Evolutionary conservation across 768 basidiomycete species (phyloP).

Genomic region (Harrya chromipes): DNA sequence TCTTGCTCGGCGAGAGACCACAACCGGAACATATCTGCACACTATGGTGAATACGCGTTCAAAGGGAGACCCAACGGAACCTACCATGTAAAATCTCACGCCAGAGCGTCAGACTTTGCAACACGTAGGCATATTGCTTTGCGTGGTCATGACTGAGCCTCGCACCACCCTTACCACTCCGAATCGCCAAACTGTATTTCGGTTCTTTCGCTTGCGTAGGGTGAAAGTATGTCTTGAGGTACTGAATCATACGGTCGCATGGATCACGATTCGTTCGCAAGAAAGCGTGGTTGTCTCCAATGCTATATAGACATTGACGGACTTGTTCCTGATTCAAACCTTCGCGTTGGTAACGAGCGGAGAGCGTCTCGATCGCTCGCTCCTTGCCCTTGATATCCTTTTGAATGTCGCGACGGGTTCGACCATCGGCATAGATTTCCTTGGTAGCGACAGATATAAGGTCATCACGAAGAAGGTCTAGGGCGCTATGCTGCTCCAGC

Average conservation of each 20-base stretch:
- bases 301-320: slow-evolving; percentile 80
- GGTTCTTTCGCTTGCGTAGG: slow-evolving; percentile 63
- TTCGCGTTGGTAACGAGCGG: slow-evolving; percentile 56
- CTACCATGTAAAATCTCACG: slow-evolving; percentile 79
- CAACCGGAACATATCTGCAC: slow-evolving; percentile 80
- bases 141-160: slow-evolving; percentile 80
- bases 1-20: slow-evolving; percentile 83
- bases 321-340: slow-evolving; percentile 63
- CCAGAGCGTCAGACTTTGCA: slow-evolving; percentile 87
- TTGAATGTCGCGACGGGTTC: slow-evolving; percentile 74
- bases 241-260: slow-evolving; percentile 79
- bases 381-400: slow-evolving; percentile 83
- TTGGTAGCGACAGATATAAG: slow-evolving; percentile 73
- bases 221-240: slow-evolving; percentile 75
- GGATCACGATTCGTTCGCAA: slow-evolving; percentile 83
- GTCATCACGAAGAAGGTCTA: slow-evolving; percentile 73
- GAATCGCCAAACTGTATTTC: slow-evolving; percentile 71
- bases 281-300: slow-evolving; percentile 90
- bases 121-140: slow-evolving; percentile 81
- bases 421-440: slow-evolving; percentile 73
- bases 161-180: slow-evolving; percentile 77
- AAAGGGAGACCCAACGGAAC: slow-evolving; percentile 7
- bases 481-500: slow-evolving; percentile 59
- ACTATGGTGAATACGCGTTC: slow-evolving; percentile 1
- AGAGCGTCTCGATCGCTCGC: slow-evolving; percentile 75